Percentiles rank a stretch among this genome's conserved stretches.
phyloP scores from a whole-genome alignment of 148 eudicot species.

The Vaccinium vitisidaea region DNA sequence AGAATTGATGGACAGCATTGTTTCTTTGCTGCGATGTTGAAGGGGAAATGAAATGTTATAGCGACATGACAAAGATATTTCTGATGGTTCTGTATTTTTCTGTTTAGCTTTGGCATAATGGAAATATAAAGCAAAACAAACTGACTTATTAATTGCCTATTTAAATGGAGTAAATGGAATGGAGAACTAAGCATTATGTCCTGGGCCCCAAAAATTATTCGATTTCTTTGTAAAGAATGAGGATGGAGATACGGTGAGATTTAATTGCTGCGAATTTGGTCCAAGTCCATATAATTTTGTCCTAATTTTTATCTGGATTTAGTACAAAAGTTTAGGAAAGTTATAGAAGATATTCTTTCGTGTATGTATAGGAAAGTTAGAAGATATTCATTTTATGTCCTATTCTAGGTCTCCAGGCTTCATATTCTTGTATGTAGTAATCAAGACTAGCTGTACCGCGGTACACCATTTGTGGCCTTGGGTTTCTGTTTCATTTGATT shows the following conservation, averaged over 20 bases:
- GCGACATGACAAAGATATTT: not conserved
- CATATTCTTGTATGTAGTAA: not conserved
- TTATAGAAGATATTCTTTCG: no score
- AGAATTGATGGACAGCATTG: not conserved
- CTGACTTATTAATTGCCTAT: no score
- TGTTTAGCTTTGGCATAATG: not conserved
- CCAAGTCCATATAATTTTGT: conserved; percentile 1
- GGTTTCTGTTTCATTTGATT: not conserved
- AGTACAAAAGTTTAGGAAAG: not conserved
- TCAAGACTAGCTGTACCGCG: not conserved
- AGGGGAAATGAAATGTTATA: not conserved
- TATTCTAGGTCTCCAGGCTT: not conserved
- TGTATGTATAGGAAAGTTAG: no score
- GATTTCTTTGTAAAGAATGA: not conserved
- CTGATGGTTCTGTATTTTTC: not conserved
- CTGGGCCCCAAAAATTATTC: conserved; percentile 1
- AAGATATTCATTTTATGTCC: not conserved
- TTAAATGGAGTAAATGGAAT: no score
- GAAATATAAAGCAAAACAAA: not conserved
- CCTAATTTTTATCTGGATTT: not conserved
- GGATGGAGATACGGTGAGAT: not conserved
- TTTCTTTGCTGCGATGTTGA: not conserved
- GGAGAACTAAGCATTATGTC: no score
- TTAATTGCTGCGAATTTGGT: not conserved
- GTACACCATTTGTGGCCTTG: not conserved